Base-by-base conservation (phyloP, 2,329 filamentous ascomycete genomes). In the Arthrobotrys pseudoclavata region DNA sequence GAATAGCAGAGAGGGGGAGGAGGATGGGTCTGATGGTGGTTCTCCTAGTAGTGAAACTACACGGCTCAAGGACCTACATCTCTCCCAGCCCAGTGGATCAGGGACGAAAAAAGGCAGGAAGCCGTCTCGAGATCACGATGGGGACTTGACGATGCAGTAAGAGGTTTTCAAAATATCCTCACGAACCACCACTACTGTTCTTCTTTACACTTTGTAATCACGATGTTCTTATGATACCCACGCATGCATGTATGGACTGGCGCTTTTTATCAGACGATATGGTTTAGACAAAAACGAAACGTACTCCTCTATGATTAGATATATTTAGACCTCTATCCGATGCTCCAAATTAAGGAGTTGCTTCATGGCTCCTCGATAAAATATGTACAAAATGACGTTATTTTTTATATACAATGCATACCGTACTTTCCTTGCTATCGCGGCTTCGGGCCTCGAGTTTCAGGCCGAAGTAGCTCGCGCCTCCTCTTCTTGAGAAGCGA, bases 101-200 rank as follows among this genome's bases (percentile, higher is more conserved):
- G 47, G 45, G 7, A 34, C 62, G 45, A 77, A 77, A 53, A 71
- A 63, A 15, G 53, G 67, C 18, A 67, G 26, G 52, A 77, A 63
- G 52, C 26, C 61, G 5, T 55, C 67, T 12, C 29, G 47, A n/a
- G 74, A 77, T 18, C 50, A 71, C 13, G 74, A 77, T n/a, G 74
- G 67, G 9, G 74, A 77, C 22, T 55, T 71, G 34, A 57, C 26
- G 52, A 77, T 77, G 74, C 60, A 77, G 24, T 77, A 57, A 31
- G 10, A 13, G 7, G 18, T 9, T 15, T 24, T 42, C 20, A 3
- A 15, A 15, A 1, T 26, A 12, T 13, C 9, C 10, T 42, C 10
- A 3, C 31, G 3, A 40, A 31, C 20, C 4, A 42, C 37, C 37
- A 34, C 31, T 34, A 34, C 7, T 5, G 12, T 1, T 9, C 26